Conservation (phyloP, 164 flowering plant genomes). For the Vitis rotundifolia region DNA sequence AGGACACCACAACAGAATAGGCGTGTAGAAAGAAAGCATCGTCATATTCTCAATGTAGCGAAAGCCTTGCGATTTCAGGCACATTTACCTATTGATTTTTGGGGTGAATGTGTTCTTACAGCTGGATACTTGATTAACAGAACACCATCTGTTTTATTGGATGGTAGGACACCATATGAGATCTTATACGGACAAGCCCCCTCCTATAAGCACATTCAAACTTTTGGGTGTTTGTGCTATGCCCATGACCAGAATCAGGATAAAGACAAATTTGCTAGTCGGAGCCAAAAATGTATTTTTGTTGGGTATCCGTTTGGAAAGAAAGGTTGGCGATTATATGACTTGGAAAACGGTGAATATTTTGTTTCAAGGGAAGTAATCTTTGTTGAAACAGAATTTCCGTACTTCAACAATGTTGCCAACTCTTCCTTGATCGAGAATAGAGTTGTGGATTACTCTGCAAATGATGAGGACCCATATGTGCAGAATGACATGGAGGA, state of each 20-base stretch:
- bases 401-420: not conserved
- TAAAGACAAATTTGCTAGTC: conserved; percentile 1
- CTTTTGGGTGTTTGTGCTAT: not conserved
- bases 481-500: too few relatives aligned
- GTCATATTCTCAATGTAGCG: conserved; percentile 3
- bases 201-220: not conserved
- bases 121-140: conserved; percentile 12
- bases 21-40: conserved; percentile 7
- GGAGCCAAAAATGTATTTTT: not conserved
- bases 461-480: too few relatives aligned
- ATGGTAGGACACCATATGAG: conserved; percentile 1
- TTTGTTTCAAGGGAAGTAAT: not conserved
- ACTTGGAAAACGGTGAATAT: not conserved
- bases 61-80: conserved; percentile 4
- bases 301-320: conserved; percentile 5
- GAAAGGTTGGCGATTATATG: conserved; percentile 1
- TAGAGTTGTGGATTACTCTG: too few relatives aligned
- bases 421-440: not conserved
- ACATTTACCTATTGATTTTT: not conserved
- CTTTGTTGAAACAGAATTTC: not conserved
- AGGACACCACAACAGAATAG: conserved; percentile 14
- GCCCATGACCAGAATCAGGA: not conserved
- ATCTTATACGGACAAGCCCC: not conserved
- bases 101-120: not conserved
- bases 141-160: not conserved